Conservation (phyloP, 169 alveolate species). For the Plasmodium ovale region DNA sequence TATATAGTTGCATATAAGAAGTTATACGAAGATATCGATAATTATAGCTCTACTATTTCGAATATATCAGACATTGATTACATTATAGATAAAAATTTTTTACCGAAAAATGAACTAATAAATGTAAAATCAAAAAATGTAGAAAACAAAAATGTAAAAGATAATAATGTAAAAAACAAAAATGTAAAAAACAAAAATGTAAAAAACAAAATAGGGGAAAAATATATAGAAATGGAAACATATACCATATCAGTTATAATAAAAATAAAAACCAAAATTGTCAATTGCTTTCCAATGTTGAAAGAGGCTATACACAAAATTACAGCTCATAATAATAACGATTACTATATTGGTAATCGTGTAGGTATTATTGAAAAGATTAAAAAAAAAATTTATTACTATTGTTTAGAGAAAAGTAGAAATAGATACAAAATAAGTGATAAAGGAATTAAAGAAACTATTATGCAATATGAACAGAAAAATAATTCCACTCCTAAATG, state of each 20-base stretch:
- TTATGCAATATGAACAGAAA: neutral
- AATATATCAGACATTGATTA: slow-evolving; percentile 41
- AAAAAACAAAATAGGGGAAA: neutral
- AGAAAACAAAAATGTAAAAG: neutral
- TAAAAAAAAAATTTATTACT: slow-evolving; percentile 25
- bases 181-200: neutral
- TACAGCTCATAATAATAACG: neutral
- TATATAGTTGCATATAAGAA: slow-evolving; percentile 35
- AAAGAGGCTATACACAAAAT: slow-evolving; percentile 21
- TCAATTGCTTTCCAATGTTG: slow-evolving; percentile 54
- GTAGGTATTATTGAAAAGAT: slow-evolving; percentile 55
- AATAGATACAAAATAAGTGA: neutral
- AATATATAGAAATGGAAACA: slow-evolving; percentile 71
- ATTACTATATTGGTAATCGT: slow-evolving; percentile 49
- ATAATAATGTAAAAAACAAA: neutral
- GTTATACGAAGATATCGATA: slow-evolving; percentile 51
- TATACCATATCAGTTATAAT: slow-evolving; percentile 58
- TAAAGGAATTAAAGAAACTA: neutral
- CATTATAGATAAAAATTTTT: slow-evolving; percentile 22
- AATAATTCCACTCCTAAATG: neutral
- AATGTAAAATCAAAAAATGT: neutral
- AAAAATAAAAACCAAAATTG: slow-evolving; percentile 20
- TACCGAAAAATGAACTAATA: neutral
- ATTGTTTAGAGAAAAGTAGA: neutral
- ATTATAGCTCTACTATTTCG: slow-evolving; percentile 17